A percentile compares a stretch with the other conserved stretches of the same genome.
Conservation (phyloP, 768 basidiomycete genomes). For the Amanita molliuscula region DNA sequence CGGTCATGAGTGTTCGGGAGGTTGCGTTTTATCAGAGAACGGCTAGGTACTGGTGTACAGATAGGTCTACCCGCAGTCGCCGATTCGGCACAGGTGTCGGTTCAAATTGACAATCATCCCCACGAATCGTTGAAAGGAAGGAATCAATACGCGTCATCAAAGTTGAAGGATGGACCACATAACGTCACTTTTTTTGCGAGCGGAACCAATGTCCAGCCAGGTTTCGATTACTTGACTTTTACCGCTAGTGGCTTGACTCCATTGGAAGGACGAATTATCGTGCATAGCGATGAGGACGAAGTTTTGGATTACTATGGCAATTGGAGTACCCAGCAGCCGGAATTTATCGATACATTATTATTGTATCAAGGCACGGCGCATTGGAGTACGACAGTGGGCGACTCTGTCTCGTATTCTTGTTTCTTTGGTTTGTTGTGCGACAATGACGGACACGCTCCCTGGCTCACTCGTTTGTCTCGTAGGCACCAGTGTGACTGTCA, state of each 20-base stretch:
- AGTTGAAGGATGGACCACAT: constrained; percentile 25
- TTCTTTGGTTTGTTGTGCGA: constrained; percentile 23
- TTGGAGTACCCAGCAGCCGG: constrained; percentile 20
- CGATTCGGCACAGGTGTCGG: constrained; percentile 17
- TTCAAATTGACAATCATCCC: constrained; percentile 26
- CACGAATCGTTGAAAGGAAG: constrained; percentile 19
- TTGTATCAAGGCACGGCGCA: constrained; percentile 23
- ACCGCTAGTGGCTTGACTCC: constrained; percentile 24
- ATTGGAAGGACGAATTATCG: constrained; percentile 23
- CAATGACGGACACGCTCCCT: background rate
- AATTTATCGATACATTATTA: constrained; percentile 12
- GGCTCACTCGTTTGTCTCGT: background rate
- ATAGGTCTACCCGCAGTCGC: constrained; percentile 13
- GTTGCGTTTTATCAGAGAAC: background rate
- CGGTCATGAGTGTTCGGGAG: background rate
- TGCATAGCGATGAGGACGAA: constrained; percentile 25
- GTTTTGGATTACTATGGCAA: constrained; percentile 20
- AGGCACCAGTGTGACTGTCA: constrained; percentile 24
- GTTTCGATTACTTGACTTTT: constrained; percentile 31
- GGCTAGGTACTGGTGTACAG: constrained; percentile 22
- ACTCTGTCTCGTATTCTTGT: constrained; percentile 19
- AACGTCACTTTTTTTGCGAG: constrained; percentile 24
- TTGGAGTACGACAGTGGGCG: constrained; percentile 26
- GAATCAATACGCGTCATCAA: constrained; percentile 21
- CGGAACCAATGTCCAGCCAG: constrained; percentile 15